Evolutionary conservation across 306 rosid genomes (phyloP).

Genomic region (Castanea sativa): DNA sequence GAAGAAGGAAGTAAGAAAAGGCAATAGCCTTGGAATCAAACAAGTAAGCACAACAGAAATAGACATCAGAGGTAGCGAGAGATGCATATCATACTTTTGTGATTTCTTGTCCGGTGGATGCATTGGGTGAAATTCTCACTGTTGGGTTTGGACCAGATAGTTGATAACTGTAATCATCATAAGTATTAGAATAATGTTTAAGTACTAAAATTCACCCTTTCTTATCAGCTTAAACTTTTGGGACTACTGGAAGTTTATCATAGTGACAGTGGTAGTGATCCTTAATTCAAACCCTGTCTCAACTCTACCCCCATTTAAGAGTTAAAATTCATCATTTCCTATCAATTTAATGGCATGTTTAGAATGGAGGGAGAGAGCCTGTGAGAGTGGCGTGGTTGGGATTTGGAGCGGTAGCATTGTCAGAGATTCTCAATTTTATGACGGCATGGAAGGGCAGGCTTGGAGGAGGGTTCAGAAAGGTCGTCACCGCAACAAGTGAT

Average conservation of each 20-base stretch:
- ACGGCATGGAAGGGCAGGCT: background rate
- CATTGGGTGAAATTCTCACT: conserved; percentile 76
- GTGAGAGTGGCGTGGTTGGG: too few species aligned
- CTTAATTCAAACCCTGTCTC: too few species aligned
- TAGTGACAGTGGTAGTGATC: too few species aligned
- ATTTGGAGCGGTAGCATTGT: background rate
- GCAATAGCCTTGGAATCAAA: conserved; percentile 23
- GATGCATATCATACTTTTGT: conserved; percentile 54
- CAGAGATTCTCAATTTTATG: background rate
- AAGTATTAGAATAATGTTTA: background rate
- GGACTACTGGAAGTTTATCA: too few species aligned
- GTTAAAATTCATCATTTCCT: too few species aligned
- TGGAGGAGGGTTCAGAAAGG: background rate
- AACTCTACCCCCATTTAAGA: too few species aligned
- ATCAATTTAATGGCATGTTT: too few species aligned
- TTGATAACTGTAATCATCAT: conserved; percentile 51
- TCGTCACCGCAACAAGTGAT: background rate
- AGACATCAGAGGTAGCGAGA: conserved; percentile 12
- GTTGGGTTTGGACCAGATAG: conserved; percentile 68
- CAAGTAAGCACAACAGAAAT: conserved; percentile 1
- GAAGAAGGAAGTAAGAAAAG: conserved; percentile 20
- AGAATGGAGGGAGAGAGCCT: too few species aligned
- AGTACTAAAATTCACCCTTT: background rate
- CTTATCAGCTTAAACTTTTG: background rate
- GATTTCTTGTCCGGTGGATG: conserved; percentile 50